Conservation (phyloP, 306 rosid species). For the Quercus suber region DNA sequence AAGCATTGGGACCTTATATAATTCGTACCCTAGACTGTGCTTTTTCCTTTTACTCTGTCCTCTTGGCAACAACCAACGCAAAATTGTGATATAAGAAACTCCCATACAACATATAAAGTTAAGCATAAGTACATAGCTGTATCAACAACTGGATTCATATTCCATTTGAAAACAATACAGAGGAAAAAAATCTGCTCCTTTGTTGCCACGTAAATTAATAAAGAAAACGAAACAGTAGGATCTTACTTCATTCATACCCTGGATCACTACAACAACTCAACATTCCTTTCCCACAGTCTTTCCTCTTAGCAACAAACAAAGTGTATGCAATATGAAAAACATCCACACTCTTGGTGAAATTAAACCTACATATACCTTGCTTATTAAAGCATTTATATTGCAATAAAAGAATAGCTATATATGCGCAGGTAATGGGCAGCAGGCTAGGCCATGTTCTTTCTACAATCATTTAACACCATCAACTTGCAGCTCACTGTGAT, state of each 20-base stretch:
- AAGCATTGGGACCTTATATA: slow-evolving; percentile 1
- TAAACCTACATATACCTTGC: background rate
- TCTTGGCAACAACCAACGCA: background rate
- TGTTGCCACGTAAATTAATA: background rate
- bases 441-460: background rate
- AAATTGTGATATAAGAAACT: background rate
- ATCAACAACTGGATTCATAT: background rate
- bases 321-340: background rate
- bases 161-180: background rate
- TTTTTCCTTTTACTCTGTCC: background rate
- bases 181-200: slow-evolving; percentile 1
- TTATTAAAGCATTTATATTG: background rate
- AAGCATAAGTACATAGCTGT: background rate
- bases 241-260: background rate
- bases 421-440: background rate
- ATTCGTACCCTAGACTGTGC: background rate
- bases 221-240: background rate
- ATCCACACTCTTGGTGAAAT: background rate
- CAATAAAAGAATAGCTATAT: background rate
- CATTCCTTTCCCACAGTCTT: background rate
- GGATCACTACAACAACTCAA: background rate
- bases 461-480: background rate
- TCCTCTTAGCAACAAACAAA: slow-evolving; percentile 5
- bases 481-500: background rate
- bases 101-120: background rate